These are phyloP conservation scores for Dendrostoma leiphaemia DNA, from an alignment of 2,329 filamentous ascomycete species.

Conservation along the genomic window DNA sequence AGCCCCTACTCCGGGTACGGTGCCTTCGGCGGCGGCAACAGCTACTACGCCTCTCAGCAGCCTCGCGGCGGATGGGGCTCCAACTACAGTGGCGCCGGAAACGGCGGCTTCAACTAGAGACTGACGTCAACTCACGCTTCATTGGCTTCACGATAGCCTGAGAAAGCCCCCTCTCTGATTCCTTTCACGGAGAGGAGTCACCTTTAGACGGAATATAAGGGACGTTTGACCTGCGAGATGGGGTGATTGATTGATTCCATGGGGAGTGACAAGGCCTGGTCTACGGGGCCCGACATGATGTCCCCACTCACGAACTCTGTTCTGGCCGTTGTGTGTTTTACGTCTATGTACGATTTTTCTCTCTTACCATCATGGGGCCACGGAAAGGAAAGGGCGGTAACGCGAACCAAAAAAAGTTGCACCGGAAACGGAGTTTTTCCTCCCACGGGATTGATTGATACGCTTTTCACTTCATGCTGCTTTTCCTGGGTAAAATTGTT, in stretches of 20 bases:
- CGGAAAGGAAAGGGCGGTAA: conserved; percentile 8
- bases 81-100: conserved; percentile 43
- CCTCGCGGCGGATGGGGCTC: conserved; percentile 56
- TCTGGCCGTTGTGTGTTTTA: conserved; percentile 9
- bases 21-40: conserved; percentile 43
- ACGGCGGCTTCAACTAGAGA: conserved; percentile 11
- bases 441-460: background rate
- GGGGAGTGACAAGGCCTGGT: background rate
- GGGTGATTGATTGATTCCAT: background rate
- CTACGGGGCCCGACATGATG: conserved; percentile 5
- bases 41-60: conserved; percentile 46
- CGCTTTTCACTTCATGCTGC: background rate
- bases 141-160: conserved; percentile 11
- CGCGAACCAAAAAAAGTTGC: conserved; percentile 4
- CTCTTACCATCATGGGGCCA: conserved; percentile 10
- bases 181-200: background rate
- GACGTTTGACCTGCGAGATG: background rate
- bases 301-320: background rate
- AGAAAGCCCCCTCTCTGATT: background rate
- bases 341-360: conserved; percentile 4
- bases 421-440: background rate
- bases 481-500: conserved; percentile 3
- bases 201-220: conserved; percentile 6
- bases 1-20: conserved; percentile 54
- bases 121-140: conserved; percentile 8